These are phyloP conservation scores for Pochonia chlamydosporia DNA, from an alignment of 2,329 filamentous ascomycete species.

Conservation along the genomic window DNA sequence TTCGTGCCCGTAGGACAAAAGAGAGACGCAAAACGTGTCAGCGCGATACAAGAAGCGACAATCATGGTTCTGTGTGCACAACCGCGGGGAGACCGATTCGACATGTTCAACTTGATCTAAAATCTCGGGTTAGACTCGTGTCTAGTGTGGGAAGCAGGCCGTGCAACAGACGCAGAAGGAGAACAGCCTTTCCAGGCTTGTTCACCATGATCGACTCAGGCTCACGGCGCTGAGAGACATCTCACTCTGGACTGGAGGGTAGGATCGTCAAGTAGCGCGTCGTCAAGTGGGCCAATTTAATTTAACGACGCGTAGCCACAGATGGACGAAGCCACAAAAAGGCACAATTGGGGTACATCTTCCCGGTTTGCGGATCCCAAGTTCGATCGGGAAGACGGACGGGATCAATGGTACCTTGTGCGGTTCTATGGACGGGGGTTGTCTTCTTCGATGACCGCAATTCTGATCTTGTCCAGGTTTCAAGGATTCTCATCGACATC, in stretches of 20 bases:
- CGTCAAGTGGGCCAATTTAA: neutral
- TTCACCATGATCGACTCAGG: too few relatives aligned
- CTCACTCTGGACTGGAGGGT: neutral
- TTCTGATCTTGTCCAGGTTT: too few relatives aligned
- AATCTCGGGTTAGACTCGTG: neutral
- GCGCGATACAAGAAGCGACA: neutral
- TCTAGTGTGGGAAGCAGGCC: too few relatives aligned
- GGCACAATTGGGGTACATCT: neutral
- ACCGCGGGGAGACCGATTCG: neutral
- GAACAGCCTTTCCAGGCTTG: too few relatives aligned
- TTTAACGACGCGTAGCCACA: neutral
- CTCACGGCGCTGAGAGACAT: neutral
- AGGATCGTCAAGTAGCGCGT: neutral
- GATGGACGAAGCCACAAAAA: too few relatives aligned
- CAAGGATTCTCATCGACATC: too few relatives aligned
- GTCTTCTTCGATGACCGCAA: too few relatives aligned
- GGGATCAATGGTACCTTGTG: neutral
- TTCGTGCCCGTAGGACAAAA: conserved; percentile 3
- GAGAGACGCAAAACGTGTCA: neutral
- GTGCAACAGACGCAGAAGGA: too few relatives aligned
- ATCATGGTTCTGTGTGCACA: neutral
- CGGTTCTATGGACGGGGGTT: too few relatives aligned
- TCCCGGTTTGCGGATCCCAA: neutral
- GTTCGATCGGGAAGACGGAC: conserved; percentile 3
- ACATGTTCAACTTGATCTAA: neutral